phyloP scores from a whole-genome alignment of 768 basidiomycete genomes.

The Termitomyces sp. region DNA sequence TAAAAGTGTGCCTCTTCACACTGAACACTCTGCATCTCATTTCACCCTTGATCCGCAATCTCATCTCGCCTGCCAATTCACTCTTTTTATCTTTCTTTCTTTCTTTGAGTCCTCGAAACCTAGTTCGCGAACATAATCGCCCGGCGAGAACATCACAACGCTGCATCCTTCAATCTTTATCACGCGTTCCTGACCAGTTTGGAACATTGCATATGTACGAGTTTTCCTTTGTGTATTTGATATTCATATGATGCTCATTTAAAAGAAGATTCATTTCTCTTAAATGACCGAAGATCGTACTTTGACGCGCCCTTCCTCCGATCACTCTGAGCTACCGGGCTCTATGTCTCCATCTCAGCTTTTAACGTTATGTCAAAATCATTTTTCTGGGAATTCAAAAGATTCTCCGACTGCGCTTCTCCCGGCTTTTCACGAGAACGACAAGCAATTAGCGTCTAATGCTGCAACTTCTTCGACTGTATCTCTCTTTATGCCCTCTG shows the following conservation, averaged over 20 bases:
- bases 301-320: background rate
- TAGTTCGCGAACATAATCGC: background rate
- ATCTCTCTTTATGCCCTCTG: background rate
- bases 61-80: background rate
- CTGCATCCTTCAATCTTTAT: no score
- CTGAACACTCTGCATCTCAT: background rate
- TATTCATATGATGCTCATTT: background rate
- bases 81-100: background rate
- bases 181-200: background rate
- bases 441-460: slow-evolving; percentile 5
- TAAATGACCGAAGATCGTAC: background rate
- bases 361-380: background rate
- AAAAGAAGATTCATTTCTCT: background rate
- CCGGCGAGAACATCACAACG: background rate
- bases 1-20: background rate
- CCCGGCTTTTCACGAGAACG: background rate
- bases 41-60: background rate
- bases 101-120: background rate
- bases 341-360: background rate
- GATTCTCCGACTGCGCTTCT: background rate
- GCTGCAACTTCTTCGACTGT: slow-evolving; percentile 1
- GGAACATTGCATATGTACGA: background rate
- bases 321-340: background rate
- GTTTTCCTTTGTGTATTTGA: background rate
- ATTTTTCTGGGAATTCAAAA: background rate